phyloP scores from a whole-genome alignment of 495 filamentous ascomycete species.

The Trichoderma orchidacearum region DNA sequence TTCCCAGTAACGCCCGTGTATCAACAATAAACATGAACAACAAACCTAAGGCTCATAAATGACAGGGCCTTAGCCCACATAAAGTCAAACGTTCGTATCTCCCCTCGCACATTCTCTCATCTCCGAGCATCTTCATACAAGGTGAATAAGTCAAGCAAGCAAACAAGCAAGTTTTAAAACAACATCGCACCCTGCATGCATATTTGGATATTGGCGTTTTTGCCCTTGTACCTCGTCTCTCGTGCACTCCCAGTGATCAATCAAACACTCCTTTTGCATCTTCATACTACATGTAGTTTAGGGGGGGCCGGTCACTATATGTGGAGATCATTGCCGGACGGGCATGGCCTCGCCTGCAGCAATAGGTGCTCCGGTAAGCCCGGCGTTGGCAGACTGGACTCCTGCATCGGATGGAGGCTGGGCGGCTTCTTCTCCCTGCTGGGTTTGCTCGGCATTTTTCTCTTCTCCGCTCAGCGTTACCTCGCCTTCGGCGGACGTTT shows the following conservation, averaged over 20 bases:
- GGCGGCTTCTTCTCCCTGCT: background rate
- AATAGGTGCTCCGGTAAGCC: background rate
- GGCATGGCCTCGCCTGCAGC: background rate
- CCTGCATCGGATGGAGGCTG: no score
- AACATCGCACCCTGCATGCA: background rate
- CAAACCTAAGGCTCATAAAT: background rate
- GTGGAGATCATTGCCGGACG: background rate
- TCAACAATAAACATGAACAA: background rate
- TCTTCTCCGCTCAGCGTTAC: slow-evolving; percentile 1
- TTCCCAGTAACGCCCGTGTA: background rate
- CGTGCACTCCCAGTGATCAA: background rate
- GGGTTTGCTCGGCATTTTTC: background rate
- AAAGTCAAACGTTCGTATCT: background rate
- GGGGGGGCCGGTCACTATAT: background rate
- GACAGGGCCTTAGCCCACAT: background rate
- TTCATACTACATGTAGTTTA: background rate
- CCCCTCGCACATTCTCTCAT: background rate
- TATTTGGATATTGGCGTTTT: background rate
- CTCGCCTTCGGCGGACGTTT: slow-evolving; percentile 55
- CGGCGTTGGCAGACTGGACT: background rate
- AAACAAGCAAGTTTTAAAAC: background rate
- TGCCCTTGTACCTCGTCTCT: background rate
- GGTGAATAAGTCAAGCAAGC: background rate
- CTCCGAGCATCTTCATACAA: background rate
- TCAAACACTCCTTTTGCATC: background rate